Percentiles rank a stretch among this genome's conserved stretches.
These are phyloP conservation scores for Lactarius tabidus DNA, from an alignment of 768 basidiomycete species.

Conservation along the genomic window DNA sequence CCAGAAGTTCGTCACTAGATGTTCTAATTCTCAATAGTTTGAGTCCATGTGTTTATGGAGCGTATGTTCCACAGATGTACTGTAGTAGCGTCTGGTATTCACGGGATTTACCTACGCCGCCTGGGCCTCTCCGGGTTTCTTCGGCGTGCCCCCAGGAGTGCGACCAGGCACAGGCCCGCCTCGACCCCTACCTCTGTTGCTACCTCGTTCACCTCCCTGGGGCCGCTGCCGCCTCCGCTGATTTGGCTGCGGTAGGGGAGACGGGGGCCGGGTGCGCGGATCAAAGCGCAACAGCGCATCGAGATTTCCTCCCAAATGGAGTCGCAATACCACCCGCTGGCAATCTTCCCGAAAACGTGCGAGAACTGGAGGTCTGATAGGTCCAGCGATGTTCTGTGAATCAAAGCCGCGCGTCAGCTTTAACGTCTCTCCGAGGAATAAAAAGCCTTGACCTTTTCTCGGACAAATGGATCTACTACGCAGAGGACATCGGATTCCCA, in stretches of 20 bases:
- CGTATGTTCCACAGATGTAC: background rate
- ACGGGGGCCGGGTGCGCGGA: slow-evolving; percentile 8
- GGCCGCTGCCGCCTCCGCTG: slow-evolving; percentile 1
- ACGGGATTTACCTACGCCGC: background rate
- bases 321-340: slow-evolving; percentile 22
- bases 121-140: background rate
- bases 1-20: background rate
- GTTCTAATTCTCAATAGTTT: background rate
- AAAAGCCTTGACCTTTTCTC: slow-evolving; percentile 32
- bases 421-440: background rate
- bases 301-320: slow-evolving; percentile 13
- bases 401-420: background rate
- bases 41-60: background rate
- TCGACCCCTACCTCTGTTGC: background rate
- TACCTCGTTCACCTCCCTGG: slow-evolving; percentile 1
- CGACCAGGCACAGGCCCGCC: background rate
- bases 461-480: slow-evolving; percentile 43
- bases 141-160: background rate
- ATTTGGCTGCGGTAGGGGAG: slow-evolving; percentile 11
- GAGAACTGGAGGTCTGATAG: slow-evolving; percentile 12
- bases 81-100: background rate
- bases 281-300: slow-evolving; percentile 14
- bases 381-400: slow-evolving; percentile 28
- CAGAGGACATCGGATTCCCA: slow-evolving; percentile 26
- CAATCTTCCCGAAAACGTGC: slow-evolving; percentile 24